phyloP scores from a whole-genome alignment of 495 filamentous ascomycete species.

The Penicillium alfredii region DNA sequence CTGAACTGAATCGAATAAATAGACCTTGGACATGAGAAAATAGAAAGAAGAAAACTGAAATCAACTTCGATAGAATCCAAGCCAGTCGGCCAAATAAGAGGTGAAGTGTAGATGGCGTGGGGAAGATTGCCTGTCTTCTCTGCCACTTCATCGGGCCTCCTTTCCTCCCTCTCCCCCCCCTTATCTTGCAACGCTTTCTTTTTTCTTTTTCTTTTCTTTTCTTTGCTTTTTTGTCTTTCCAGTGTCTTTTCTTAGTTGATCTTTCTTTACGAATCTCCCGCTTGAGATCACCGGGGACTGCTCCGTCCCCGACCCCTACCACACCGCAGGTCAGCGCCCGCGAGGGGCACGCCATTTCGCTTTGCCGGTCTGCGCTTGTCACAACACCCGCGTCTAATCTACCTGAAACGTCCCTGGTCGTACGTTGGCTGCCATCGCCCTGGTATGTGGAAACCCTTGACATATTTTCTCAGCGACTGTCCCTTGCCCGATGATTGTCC shows the following conservation, averaged over 20 bases:
- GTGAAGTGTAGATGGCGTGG: too few species aligned
- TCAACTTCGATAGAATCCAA: too few species aligned
- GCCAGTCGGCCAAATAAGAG: too few species aligned
- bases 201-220: constrained; percentile 6
- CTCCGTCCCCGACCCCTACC: neutral
- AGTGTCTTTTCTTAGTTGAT: constrained; percentile 5
- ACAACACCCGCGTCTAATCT: constrained; percentile 23
- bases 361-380: constrained; percentile 19
- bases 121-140: neutral
- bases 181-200: neutral
- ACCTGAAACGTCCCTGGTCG: constrained; percentile 22
- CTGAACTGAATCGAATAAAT: too few species aligned
- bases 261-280: constrained; percentile 1
- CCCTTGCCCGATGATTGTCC: constrained; percentile 4
- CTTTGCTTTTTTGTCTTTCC: neutral
- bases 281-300: neutral
- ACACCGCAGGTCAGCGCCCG: constrained; percentile 10
- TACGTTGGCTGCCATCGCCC: constrained; percentile 1
- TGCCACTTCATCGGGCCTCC: neutral
- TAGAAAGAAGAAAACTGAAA: too few species aligned
- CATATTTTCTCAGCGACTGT: neutral
- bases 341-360: constrained; percentile 22
- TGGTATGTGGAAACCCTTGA: constrained; percentile 11
- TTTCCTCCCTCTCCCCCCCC: constrained; percentile 3
- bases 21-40: too few species aligned